These are phyloP conservation scores for Globisporangium acanthophoron DNA, from an alignment of 352 stramenopile species.

Conservation along the genomic window DNA sequence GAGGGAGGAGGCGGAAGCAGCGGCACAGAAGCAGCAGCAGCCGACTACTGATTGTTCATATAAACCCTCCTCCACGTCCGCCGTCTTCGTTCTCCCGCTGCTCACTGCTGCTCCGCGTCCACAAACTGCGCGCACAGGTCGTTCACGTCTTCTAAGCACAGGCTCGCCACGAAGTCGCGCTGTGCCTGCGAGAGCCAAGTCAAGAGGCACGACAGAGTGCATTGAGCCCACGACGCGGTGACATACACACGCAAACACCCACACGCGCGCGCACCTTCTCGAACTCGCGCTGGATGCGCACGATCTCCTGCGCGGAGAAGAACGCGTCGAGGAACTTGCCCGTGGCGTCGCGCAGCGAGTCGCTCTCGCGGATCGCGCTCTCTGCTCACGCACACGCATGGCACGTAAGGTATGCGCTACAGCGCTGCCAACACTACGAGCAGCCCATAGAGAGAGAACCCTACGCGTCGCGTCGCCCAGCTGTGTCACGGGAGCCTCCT, in stretches of 20 bases:
- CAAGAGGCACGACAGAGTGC: slow-evolving; percentile 3
- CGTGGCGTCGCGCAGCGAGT: slow-evolving; percentile 40
- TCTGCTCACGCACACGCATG: not conserved
- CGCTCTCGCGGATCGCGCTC: slow-evolving; percentile 26
- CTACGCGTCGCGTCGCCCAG: slow-evolving; percentile 6
- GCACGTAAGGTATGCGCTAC: not conserved
- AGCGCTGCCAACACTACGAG: not conserved
- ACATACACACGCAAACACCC: slow-evolving; percentile 1
- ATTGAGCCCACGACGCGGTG: not conserved
- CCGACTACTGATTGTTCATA: not conserved
- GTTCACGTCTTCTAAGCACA: slow-evolving; percentile 65
- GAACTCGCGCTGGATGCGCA: slow-evolving; percentile 54
- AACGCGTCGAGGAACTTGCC: slow-evolving; percentile 62
- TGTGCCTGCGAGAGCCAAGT: slow-evolving; percentile 22
- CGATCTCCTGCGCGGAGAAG: slow-evolving; percentile 53
- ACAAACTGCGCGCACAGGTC: slow-evolving; percentile 72
- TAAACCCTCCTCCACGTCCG: not conserved
- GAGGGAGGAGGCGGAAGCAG: not conserved
- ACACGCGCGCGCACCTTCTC: slow-evolving; percentile 34
- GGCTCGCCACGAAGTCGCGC: slow-evolving; percentile 42
- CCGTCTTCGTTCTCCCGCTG: not conserved
- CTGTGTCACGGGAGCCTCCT: not conserved
- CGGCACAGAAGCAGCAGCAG: not conserved
- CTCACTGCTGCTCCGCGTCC: not conserved
- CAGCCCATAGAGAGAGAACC: not conserved